phyloP scores from a whole-genome alignment of 192 early-diverging fungal species.

The Backusella circina region DNA sequence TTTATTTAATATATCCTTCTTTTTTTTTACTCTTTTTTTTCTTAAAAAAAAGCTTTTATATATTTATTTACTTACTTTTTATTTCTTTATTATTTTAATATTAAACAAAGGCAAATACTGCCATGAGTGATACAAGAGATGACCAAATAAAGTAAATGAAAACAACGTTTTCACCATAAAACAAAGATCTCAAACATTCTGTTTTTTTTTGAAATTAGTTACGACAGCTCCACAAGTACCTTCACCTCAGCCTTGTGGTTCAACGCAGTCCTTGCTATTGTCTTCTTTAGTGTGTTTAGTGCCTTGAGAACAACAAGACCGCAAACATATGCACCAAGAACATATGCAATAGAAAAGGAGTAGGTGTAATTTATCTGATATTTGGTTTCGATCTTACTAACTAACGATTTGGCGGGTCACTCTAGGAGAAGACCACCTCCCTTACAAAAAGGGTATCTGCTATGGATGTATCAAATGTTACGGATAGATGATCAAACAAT shows the following conservation, averaged over 20 bases:
- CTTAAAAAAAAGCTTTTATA: not conserved
- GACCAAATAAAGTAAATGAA: conserved; percentile 3
- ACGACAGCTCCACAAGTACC: conserved; percentile 51
- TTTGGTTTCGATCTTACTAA: not conserved
- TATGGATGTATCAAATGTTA: conserved; percentile 60
- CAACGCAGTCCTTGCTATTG: conserved; percentile 53
- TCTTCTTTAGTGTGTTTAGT: conserved; percentile 57
- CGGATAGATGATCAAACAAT: conserved; percentile 50
- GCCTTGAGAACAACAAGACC: conserved; percentile 61
- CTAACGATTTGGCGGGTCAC: not conserved
- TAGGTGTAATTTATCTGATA: conserved; percentile 7
- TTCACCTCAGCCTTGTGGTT: conserved; percentile 70
- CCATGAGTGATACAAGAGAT: not conserved
- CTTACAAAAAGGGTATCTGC: conserved; percentile 46
- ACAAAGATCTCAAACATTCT: not conserved
- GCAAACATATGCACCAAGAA: conserved; percentile 70
- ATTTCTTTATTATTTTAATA: not conserved
- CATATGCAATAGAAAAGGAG: conserved; percentile 58
- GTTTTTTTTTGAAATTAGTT: not conserved
- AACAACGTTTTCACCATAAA: not conserved
- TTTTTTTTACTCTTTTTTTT: not conserved
- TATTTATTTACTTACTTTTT: not conserved
- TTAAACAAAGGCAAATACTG: not conserved
- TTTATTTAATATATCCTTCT: not conserved
- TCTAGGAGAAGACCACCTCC: conserved; percentile 50